Evolutionary conservation across 1,284 basidiomycete genomes (phyloP).

Genomic region (Puccinia polysora): DNA sequence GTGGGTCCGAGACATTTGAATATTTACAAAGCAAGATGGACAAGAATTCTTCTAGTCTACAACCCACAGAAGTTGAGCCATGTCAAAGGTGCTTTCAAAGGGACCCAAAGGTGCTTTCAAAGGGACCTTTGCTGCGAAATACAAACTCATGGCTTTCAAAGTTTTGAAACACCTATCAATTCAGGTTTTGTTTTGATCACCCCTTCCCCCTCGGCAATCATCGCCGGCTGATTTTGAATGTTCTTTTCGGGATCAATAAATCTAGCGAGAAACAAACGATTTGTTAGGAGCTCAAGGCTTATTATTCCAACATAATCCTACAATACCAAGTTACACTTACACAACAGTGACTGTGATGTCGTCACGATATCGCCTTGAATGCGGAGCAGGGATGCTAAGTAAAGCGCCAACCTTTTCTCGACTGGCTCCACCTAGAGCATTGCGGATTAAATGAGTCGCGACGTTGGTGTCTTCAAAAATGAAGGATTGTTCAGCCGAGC

Average conservation of each 20-base stretch:
- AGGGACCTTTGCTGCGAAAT: no score
- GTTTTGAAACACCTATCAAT: constrained; percentile 34
- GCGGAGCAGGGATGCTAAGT: constrained; percentile 78
- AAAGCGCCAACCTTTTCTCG: constrained; percentile 63
- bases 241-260: constrained; percentile 31
- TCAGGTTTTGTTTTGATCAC: constrained; percentile 31
- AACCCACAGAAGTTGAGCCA: no score
- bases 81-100: no score
- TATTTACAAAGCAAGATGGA: no score
- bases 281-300: neutral
- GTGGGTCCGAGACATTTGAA: no score
- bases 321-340: constrained; percentile 10
- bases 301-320: neutral
- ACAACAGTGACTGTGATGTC: constrained; percentile 43
- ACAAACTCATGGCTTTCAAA: no score
- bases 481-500: constrained; percentile 24
- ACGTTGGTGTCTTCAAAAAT: constrained; percentile 80
- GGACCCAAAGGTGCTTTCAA: no score
- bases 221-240: neutral
- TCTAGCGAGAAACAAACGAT: neutral
- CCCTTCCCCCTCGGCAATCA: constrained; percentile 7
- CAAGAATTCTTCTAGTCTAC: no score
- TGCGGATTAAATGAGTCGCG: constrained; percentile 84
- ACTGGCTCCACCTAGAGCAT: constrained; percentile 85
- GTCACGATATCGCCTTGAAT: constrained; percentile 58